A percentile compares a stretch with the other conserved stretches of the same genome.
Evolutionary conservation across 345 rosid genomes (phyloP).

Genomic region (Eucalyptus fibrosa): DNA sequence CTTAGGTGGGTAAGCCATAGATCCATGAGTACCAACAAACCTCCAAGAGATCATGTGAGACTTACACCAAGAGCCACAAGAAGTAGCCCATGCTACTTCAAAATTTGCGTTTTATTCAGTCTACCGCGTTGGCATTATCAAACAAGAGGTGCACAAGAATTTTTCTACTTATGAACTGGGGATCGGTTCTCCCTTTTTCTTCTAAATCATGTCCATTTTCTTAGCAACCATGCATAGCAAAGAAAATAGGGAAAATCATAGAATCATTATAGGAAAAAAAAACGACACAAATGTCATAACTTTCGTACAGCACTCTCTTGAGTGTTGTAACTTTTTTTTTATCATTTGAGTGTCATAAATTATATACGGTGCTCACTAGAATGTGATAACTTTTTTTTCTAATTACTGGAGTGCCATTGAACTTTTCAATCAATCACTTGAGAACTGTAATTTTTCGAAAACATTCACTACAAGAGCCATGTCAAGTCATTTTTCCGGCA

Average conservation of each 20-base stretch:
- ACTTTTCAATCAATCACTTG: too few species aligned
- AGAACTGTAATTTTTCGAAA: too few species aligned
- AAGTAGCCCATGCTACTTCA: not conserved
- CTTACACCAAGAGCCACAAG: not conserved
- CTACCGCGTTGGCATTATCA: not conserved
- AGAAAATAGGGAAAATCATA: not conserved
- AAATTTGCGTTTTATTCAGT: not conserved
- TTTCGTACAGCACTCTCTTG: accelerated
- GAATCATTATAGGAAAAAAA: not conserved
- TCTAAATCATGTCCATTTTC: not conserved
- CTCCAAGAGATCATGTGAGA: not conserved
- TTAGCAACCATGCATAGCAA: not conserved
- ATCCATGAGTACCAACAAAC: not conserved
- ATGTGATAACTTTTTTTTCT: too few species aligned
- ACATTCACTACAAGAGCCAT: too few species aligned
- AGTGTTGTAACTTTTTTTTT: too few species aligned
- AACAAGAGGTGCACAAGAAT: not conserved
- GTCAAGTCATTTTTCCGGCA: too few species aligned
- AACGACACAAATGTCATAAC: too few species aligned
- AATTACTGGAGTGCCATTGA: accelerated
- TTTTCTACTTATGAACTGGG: not conserved
- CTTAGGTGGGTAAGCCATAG: not conserved
- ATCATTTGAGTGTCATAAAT: too few species aligned
- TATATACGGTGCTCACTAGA: accelerated
- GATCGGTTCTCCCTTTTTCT: not conserved